These are phyloP conservation scores for Aspergillus tubingensis DNA, from an alignment of 2,329 filamentous ascomycete species.

Conservation along the genomic window DNA sequence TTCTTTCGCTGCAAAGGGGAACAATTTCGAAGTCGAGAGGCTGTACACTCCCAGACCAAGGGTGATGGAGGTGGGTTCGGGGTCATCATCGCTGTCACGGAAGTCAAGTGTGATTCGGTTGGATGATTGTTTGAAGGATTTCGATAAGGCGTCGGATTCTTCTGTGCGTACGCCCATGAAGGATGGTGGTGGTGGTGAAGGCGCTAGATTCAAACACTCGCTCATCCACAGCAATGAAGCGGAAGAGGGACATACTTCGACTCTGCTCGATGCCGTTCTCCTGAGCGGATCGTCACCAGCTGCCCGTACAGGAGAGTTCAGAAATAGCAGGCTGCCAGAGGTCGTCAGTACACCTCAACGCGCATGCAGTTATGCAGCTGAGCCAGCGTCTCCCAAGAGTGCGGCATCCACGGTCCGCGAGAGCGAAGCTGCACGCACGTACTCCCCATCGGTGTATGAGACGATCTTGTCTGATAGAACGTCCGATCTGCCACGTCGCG, in stretches of 20 bases:
- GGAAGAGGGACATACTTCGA: not conserved
- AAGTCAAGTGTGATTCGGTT: constrained; percentile 1
- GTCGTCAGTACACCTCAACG: constrained; percentile 14
- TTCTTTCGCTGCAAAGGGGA: not conserved
- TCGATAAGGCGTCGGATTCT: constrained; percentile 6
- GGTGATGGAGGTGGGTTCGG: constrained; percentile 9
- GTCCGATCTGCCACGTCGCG: not conserved
- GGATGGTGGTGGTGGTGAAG: not conserved
- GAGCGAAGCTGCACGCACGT: not conserved
- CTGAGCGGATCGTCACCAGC: constrained; percentile 21
- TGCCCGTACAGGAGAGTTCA: constrained; percentile 19
- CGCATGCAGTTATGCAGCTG: constrained; percentile 15
- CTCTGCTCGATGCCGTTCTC: constrained; percentile 13
- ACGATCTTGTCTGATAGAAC: not conserved
- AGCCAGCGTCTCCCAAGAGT: not conserved
- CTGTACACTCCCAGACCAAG: constrained; percentile 21
- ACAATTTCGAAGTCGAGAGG: constrained; percentile 14
- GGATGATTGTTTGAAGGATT: constrained; percentile 4
- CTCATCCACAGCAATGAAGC: constrained; percentile 1
- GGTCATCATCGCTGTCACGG: constrained; percentile 18
- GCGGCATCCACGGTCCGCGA: not conserved
- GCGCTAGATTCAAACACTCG: constrained; percentile 7
- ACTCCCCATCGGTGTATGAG: constrained; percentile 6
- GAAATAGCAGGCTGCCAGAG: constrained; percentile 17
- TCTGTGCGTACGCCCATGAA: not conserved